phyloP scores from a whole-genome alignment of 2,329 filamentous ascomycete genomes.

The Fusarium siculi region DNA sequence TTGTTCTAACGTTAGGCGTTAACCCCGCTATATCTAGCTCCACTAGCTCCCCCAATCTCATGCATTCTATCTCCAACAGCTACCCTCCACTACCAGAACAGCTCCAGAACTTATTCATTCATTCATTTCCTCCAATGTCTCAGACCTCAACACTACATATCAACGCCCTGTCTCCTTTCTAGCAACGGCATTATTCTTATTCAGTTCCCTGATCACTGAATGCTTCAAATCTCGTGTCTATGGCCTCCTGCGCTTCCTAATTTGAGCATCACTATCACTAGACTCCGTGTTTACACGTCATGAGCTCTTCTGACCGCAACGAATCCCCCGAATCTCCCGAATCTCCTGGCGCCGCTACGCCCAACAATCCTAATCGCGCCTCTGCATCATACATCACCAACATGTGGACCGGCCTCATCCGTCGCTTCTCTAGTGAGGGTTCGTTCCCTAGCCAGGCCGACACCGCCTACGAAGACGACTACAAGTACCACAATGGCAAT shows the following conservation, averaged over 20 bases:
- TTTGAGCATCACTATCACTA: neutral
- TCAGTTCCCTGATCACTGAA: neutral
- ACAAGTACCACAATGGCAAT: constrained; percentile 21
- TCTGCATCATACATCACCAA: constrained; percentile 45
- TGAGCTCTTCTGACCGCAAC: constrained; percentile 38
- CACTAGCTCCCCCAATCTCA: constrained; percentile 27
- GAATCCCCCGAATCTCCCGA: constrained; percentile 38
- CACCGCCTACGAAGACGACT: constrained; percentile 34
- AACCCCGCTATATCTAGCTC: constrained; percentile 33
- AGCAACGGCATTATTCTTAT: neutral
- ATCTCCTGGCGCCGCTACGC: constrained; percentile 41
- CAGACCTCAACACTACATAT: constrained; percentile 17
- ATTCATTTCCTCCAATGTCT: constrained; percentile 11
- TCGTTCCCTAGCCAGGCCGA: constrained; percentile 46
- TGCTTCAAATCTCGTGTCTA: constrained; percentile 4
- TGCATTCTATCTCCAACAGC: neutral
- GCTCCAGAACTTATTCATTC: neutral
- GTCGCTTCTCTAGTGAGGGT: constrained; percentile 69
- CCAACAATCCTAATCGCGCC: constrained; percentile 36
- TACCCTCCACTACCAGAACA: neutral
- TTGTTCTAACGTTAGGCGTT: constrained; percentile 1
- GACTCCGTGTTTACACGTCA: constrained; percentile 2
- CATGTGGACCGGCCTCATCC: constrained; percentile 72
- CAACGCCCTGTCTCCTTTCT: neutral
- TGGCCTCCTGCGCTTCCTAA: constrained; percentile 1